Evolutionary conservation across 106 monocot species (phyloP).

Genomic region (Ottelia alismoides): DNA sequence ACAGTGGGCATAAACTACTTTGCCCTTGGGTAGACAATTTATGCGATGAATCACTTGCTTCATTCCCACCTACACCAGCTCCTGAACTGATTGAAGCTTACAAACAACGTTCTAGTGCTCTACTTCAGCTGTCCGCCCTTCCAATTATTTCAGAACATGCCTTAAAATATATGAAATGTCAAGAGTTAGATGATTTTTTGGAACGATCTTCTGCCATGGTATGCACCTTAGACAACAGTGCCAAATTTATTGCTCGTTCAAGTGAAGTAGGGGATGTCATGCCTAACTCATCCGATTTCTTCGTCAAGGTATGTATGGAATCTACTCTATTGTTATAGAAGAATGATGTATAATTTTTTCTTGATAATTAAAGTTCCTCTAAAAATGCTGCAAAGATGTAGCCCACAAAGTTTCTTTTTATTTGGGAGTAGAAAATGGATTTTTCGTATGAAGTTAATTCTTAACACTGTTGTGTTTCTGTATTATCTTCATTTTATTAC

Average conservation of each 20-base stretch:
- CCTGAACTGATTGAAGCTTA: constrained; percentile 49
- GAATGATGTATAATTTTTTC: not conserved
- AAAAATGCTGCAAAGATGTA: not conserved
- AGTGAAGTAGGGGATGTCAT: constrained; percentile 18
- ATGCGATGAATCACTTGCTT: constrained; percentile 74
- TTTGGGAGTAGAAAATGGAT: not conserved
- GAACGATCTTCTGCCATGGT: constrained; percentile 16
- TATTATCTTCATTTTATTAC: not conserved
- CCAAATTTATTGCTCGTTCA: constrained; percentile 27
- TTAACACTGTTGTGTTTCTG: not conserved
- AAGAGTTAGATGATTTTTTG: constrained; percentile 46
- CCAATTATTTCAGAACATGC: constrained; percentile 61
- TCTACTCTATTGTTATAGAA: not conserved
- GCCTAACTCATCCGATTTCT: constrained; percentile 23
- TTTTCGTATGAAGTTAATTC: not conserved
- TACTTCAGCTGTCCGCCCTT: constrained; percentile 50
- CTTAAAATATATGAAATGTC: constrained; percentile 44
- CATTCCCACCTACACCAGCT: constrained; percentile 69
- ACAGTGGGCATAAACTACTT: constrained; percentile 75
- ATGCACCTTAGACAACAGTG: constrained; percentile 23
- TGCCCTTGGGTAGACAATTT: constrained; percentile 96
- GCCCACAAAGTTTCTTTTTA: not conserved
- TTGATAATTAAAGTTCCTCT: not conserved
- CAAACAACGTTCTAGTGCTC: constrained; percentile 29
- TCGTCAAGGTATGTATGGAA: constrained; percentile 59